Percentiles rank a stretch among this genome's conserved stretches.
Evolutionary conservation across 1,284 basidiomycete genomes (phyloP).

Genomic region (Filobasidium uniguttulatum): DNA sequence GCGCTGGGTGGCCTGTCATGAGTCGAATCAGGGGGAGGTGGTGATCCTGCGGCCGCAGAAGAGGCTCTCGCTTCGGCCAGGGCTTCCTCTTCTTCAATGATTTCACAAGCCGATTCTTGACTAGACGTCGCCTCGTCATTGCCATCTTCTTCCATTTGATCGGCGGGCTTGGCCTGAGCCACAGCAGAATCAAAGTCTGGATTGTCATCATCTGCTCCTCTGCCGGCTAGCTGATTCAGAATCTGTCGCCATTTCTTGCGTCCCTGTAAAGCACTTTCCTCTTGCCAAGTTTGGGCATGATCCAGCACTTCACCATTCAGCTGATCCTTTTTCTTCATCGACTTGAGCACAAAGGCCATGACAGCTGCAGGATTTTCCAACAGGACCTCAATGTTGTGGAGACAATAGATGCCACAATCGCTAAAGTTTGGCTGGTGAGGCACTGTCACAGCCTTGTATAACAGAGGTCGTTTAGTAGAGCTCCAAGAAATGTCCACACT

Average conservation of each 20-base stretch:
- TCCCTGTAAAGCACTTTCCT: background rate
- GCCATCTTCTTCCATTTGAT: too few relatives aligned
- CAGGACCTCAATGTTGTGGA: constrained; percentile 35
- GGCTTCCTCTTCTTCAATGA: too few relatives aligned
- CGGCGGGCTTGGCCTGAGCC: too few relatives aligned
- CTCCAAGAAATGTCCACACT: constrained; percentile 26
- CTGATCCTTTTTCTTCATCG: background rate
- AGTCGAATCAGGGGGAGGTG: too few relatives aligned
- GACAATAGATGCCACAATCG: constrained; percentile 42
- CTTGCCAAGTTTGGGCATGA: background rate
- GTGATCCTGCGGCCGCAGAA: too few relatives aligned
- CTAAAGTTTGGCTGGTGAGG: constrained; percentile 41
- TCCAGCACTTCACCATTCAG: background rate
- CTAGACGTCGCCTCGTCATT: too few relatives aligned
- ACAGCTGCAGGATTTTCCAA: constrained; percentile 23
- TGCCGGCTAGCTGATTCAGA: background rate
- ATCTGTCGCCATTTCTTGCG: background rate
- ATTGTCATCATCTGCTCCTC: too few relatives aligned
- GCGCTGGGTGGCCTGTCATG: too few relatives aligned
- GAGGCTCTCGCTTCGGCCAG: too few relatives aligned
- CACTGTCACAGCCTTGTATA: constrained; percentile 22
- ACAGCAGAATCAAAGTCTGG: too few relatives aligned
- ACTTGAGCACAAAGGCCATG: background rate
- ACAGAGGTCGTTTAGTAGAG: constrained; percentile 30
- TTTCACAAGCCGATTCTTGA: too few relatives aligned